Evolutionary conservation across 768 basidiomycete genomes (phyloP).

Genomic region (Daedalea quercina): DNA sequence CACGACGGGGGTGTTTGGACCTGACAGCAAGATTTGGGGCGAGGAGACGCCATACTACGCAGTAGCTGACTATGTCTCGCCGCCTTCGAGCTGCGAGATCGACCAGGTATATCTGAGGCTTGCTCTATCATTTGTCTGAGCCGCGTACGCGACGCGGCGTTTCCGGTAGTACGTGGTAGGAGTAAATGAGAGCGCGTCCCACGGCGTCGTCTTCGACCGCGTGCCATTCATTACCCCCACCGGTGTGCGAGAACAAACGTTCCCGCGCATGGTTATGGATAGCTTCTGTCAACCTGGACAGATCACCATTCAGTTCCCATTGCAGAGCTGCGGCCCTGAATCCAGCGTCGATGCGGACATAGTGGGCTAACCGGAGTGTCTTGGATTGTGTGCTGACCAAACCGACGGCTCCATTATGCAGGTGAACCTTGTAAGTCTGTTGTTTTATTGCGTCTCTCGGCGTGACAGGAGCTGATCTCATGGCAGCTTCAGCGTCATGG

Average conservation of each 20-base stretch:
- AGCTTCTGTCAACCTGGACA: neutral
- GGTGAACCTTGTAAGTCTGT: slow-evolving; percentile 49
- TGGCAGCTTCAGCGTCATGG: slow-evolving; percentile 74
- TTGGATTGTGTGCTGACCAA: neutral
- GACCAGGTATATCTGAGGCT: slow-evolving; percentile 14
- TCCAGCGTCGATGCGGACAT: neutral
- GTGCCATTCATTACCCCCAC: neutral
- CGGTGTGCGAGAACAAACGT: neutral
- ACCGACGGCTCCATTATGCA: slow-evolving; percentile 15
- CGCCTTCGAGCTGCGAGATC: slow-evolving; percentile 39
- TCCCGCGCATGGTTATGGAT: neutral
- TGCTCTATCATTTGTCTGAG: neutral
- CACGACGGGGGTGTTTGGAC: neutral
- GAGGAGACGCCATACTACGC: slow-evolving; percentile 58
- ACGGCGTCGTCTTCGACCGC: neutral
- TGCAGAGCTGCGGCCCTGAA: neutral
- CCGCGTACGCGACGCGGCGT: too few relatives aligned
- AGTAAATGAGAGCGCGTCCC: neutral
- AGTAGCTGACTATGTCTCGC: slow-evolving; percentile 35
- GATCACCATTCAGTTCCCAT: neutral
- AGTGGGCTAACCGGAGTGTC: neutral
- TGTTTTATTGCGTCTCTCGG: neutral
- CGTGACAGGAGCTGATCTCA: neutral
- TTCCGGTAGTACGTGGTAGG: neutral
- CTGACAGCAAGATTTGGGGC: slow-evolving; percentile 35